Base-by-base conservation (phyloP, 2,329 filamentous ascomycete species). In the Trichoderma pleuroti region DNA sequence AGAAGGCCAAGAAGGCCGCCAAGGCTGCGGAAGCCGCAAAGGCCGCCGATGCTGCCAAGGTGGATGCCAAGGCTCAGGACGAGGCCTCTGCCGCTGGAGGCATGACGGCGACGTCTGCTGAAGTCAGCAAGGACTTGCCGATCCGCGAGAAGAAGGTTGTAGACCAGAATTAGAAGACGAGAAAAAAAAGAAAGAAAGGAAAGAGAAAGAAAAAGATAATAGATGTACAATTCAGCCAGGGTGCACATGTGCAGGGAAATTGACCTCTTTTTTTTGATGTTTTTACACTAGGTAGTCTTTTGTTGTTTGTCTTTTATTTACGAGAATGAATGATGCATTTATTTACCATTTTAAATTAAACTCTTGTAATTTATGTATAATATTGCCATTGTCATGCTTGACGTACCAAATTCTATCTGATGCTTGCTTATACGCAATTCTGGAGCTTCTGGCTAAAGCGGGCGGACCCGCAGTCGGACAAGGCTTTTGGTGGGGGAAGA, bases 1-100 rank as follows among this genome's bases (percentile, higher is more conserved):
- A 76, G 72, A 74, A 83, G 75, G 81, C 81, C 18, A 83, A 80
- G 76, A 82, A 83, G 73, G 78, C 77, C 62, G 80, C 78, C 39
- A 76, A 76, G 70, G 75, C 75, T 3, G 74, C 72, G 21, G 76
- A 80, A 73, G 76, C 75, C 16, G 65, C 65, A 5, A 68, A 68
- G 34, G 28, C 36, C 12, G 64, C 64, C 24, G 36, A 14, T 7
- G 54, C 64, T 56, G 46, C 30, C 12, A 34, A 32, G 6, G 75
- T 75, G 57, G 74, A 76, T n/a, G 39, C 28, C 34, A 61, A 68
- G 26, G 73, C 72, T 8, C 46, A 72, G 71, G 73, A 73, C 34
- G 71, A 73, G 66, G 64, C 63, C 24, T 69, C 73, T 54, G 73
- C 72, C 12, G 70, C 72, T 10, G 72, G 71, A 11, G 73, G 68